A percentile compares a stretch with the other conserved stretches of the same genome.
These are phyloP conservation scores for Adiantum capillusveneris DNA, from an alignment of 75 land plant genomes.

Conservation along the genomic window DNA sequence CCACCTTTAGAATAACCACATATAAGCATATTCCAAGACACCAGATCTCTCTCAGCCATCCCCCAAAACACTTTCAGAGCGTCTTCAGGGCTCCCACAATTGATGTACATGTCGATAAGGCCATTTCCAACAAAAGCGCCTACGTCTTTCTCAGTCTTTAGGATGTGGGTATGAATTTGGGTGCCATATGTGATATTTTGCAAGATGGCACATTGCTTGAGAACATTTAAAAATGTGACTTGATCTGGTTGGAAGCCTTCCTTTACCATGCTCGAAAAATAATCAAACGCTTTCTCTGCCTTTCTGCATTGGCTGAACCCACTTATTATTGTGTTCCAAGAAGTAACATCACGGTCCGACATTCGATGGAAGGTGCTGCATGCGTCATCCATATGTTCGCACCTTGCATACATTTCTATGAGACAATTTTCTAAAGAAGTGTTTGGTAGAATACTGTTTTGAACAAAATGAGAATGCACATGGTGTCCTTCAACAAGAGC, in stretches of 20 bases:
- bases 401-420: constrained; percentile 29
- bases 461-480: too few species aligned
- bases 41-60: constrained; percentile 26
- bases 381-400: constrained; percentile 15
- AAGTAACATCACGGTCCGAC: constrained; percentile 14
- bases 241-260: constrained; percentile 26
- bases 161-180: constrained; percentile 35
- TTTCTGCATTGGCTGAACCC: constrained; percentile 22
- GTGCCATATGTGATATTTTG: constrained; percentile 22
- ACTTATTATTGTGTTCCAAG: constrained; percentile 29
- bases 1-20: constrained; percentile 19
- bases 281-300: constrained; percentile 18
- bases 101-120: constrained; percentile 61
- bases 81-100: constrained; percentile 28
- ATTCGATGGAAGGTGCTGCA: constrained; percentile 10
- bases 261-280: constrained; percentile 13
- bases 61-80: constrained; percentile 23
- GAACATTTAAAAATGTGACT: constrained; percentile 42
- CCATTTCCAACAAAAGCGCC: constrained; percentile 35
- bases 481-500: too few species aligned
- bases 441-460: neutral
- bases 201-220: constrained; percentile 39
- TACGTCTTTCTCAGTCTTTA: constrained; percentile 17
- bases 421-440: constrained; percentile 13
- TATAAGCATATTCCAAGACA: constrained; percentile 44